Conservation (phyloP, 108 stramenopile genomes). For the Parmales sp. region DNA sequence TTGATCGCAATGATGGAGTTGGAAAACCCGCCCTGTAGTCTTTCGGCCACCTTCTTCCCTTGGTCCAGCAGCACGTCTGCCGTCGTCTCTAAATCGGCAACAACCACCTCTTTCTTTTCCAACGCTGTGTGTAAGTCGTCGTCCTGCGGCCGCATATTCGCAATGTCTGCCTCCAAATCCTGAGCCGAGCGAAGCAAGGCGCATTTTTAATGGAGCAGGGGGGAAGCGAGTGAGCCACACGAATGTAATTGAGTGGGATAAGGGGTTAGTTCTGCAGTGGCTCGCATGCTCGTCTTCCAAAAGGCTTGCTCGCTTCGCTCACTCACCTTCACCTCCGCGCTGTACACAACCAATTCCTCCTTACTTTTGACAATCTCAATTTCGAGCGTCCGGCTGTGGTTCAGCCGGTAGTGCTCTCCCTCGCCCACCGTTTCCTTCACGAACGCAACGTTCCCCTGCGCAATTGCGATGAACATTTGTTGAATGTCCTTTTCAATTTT, state of each 20-base stretch:
- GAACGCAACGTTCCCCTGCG: conserved; percentile 1
- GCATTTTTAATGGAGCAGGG: too few species aligned
- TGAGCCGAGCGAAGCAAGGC: too few species aligned
- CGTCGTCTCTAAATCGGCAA: neutral
- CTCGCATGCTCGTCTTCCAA: too few species aligned
- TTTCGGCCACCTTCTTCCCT: neutral
- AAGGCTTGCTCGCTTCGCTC: too few species aligned
- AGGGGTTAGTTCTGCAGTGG: too few species aligned
- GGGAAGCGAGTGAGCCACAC: too few species aligned
- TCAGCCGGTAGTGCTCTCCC: neutral
- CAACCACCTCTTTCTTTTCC: neutral
- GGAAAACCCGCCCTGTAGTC: neutral
- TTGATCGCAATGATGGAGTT: neutral
- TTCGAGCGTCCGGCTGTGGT: conserved; percentile 1
- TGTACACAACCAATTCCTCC: neutral
- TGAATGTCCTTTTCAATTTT: neutral
- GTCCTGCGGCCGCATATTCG: neutral
- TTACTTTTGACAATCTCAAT: neutral
- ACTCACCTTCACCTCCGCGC: neutral
- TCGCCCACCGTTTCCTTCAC: neutral
- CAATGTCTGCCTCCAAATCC: neutral
- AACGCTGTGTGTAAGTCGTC: neutral
- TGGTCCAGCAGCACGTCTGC: neutral
- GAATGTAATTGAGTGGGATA: too few species aligned
- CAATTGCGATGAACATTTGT: neutral